These are phyloP conservation scores for Phytophthora megakarya DNA, from an alignment of 352 stramenopile species.

Conservation along the genomic window DNA sequence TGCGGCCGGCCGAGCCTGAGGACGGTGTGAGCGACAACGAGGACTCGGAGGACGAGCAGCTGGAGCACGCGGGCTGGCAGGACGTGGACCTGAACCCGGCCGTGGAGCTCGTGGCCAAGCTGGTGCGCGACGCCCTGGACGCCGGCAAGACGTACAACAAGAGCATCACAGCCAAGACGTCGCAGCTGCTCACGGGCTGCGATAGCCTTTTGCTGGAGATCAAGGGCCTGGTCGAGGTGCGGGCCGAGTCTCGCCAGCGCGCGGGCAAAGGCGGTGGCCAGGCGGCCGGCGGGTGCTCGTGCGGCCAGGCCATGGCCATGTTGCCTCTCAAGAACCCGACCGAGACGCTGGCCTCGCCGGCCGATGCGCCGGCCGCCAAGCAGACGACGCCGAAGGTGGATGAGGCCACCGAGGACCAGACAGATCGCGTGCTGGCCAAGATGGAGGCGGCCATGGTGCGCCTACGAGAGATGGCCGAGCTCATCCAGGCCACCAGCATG, in stretches of 20 bases:
- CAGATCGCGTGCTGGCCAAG: slow-evolving; percentile 75
- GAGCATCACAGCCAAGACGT: slow-evolving; percentile 82
- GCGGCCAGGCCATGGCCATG: slow-evolving; percentile 66
- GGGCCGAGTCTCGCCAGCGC: slow-evolving; percentile 56
- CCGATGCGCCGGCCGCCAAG: slow-evolving; percentile 19
- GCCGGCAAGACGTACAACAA: slow-evolving; percentile 88
- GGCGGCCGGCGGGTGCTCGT: slow-evolving; percentile 54
- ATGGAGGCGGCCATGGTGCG: slow-evolving; percentile 75
- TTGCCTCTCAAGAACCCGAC: slow-evolving; percentile 44
- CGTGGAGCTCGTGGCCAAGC: slow-evolving; percentile 64
- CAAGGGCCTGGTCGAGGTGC: slow-evolving; percentile 67
- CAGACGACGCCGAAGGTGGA: slow-evolving; percentile 40
- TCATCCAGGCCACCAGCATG: slow-evolving; percentile 86
- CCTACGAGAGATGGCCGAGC: slow-evolving; percentile 74
- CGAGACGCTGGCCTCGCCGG: slow-evolving; percentile 6
- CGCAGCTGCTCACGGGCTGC: slow-evolving; percentile 76
- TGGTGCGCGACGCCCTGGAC: slow-evolving; percentile 74
- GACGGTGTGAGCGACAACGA: slow-evolving; percentile 78
- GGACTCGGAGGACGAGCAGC: slow-evolving; percentile 84
- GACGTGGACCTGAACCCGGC: slow-evolving; percentile 85
- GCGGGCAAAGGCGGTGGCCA: slow-evolving; percentile 35
- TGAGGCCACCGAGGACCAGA: slow-evolving; percentile 76
- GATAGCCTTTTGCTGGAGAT: slow-evolving; percentile 77
- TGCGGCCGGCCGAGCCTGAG: slow-evolving; percentile 29
- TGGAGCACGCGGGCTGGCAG: slow-evolving; percentile 76